Conservation (phyloP, 2,329 filamentous ascomycete species). For the Fusarium avenaceum region DNA sequence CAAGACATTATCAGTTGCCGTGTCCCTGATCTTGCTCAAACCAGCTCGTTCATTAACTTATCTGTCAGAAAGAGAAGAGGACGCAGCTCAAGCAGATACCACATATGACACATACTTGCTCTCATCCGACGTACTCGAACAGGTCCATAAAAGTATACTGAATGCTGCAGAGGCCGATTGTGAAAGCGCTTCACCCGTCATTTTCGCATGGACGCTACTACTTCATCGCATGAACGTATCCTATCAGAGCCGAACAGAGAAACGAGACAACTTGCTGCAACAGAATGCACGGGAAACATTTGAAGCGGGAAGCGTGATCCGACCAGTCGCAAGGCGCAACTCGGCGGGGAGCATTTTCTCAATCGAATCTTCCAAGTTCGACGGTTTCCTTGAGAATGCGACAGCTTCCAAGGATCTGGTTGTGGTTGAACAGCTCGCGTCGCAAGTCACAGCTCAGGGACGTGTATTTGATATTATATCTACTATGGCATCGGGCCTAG, state of each 20-base stretch:
- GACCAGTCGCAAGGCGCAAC: conserved; percentile 64
- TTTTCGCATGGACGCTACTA: conserved; percentile 86
- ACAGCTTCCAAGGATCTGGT: conserved; percentile 66
- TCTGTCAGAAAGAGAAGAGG: conserved; percentile 56
- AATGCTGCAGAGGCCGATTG: conserved; percentile 68
- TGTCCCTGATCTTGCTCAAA: conserved; percentile 80
- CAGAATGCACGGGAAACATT: conserved; percentile 71
- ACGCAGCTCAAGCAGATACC: conserved; percentile 53
- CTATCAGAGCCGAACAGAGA: conserved; percentile 72
- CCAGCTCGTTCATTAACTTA: conserved; percentile 67
- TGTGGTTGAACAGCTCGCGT: conserved; percentile 64
- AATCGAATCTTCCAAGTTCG: conserved; percentile 71
- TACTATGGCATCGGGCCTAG: conserved; percentile 63
- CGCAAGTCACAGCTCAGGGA: conserved; percentile 63
- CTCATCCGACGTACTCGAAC: conserved; percentile 76
- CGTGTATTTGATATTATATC: conserved; percentile 68
- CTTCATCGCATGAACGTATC: conserved; percentile 76
- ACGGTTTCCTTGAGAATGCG: conserved; percentile 67
- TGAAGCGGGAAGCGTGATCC: conserved; percentile 61
- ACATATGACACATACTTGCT: conserved; percentile 73
- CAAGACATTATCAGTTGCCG: conserved; percentile 76
- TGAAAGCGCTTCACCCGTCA: conserved; percentile 77
- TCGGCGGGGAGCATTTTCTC: conserved; percentile 73
- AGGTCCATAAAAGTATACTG: conserved; percentile 79
- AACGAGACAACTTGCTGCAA: conserved; percentile 69